Base-by-base conservation (phyloP, 2,329 filamentous ascomycete species). In the Ceratocystis diversiconidia region DNA sequence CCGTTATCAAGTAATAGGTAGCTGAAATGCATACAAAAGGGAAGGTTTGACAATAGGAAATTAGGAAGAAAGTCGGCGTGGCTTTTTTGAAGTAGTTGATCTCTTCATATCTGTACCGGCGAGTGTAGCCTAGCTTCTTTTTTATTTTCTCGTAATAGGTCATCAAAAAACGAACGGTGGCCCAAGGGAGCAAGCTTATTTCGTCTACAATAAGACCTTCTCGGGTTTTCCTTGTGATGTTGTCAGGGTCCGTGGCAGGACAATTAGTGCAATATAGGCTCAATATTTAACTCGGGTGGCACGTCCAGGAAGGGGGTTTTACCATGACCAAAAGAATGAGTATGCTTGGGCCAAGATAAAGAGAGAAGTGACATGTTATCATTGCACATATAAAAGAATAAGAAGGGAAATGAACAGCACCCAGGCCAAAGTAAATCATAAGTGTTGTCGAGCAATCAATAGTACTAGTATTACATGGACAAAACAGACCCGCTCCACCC, bases 211-310 rank as follows among this genome's bases (percentile, higher is more conserved):
- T 59, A 36, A n/a, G 25, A 59, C 55, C 25, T 19, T 30, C 17
- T 36, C 12, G 28, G 55, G 28, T n/a, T 36, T 59, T 36, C 30
- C 32, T 32, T n/a, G n/a, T 59, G 17, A 30, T n/a, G 15, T n/a
- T n/a, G 55, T 36, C 25, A 59, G 15, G 55, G 30, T 25, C 36
- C 19, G 32, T 59, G 19, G 5, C 55, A 59, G 32, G 28, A 59
- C 55, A 59, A 32, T 41, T 59, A 19, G 55, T 15, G 19, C 28
- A 59, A 59, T 59, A 59, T 59, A 59, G 55, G 15, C 55, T 59
- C 30, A 30, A 59, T 59, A 59, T 59, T 59, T 59, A 30, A 36
- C 55, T 59, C 55, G 32, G 12, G 17, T 59, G 55, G 55, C 55
- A 32, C 30, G 55, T 32, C 19, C 15, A 32, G 28, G 30, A 32